Evolutionary conservation across 371 early-diverging fungal genomes (phyloP).

Genomic region (Paraphysoderma sedebokerense): DNA sequence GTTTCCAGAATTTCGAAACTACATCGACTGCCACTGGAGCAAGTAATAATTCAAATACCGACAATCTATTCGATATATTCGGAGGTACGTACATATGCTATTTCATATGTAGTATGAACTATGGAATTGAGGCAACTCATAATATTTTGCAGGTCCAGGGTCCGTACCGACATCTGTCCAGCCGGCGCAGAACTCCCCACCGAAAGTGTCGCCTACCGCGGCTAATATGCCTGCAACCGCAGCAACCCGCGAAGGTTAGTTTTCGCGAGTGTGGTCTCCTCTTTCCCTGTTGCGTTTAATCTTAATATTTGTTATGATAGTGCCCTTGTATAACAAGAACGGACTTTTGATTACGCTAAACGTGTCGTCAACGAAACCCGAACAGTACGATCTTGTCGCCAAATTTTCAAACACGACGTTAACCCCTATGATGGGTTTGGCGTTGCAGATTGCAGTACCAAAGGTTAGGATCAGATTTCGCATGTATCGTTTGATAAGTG

Average conservation of each 20-base stretch:
- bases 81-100: too few species aligned
- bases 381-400: background rate
- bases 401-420: background rate
- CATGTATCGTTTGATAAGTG: too few species aligned
- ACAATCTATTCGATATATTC: too few species aligned
- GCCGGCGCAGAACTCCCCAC: background rate
- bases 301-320: background rate
- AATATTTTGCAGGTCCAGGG: too few species aligned
- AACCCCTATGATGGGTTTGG: background rate
- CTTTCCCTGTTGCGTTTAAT: too few species aligned
- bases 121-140: too few species aligned
- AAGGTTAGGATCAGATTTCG: too few species aligned
- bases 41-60: too few species aligned
- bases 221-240: background rate
- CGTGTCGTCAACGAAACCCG: background rate
- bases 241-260: background rate
- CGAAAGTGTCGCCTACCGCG: background rate
- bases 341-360: background rate
- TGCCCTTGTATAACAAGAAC: background rate
- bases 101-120: too few species aligned
- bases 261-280: background rate
- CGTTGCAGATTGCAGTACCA: background rate
- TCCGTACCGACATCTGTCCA: background rate
- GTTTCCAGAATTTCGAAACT: too few species aligned
- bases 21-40: too few species aligned